Conservation (phyloP, 2,329 filamentous ascomycete genomes). For the Cordyceps pruinosa region DNA sequence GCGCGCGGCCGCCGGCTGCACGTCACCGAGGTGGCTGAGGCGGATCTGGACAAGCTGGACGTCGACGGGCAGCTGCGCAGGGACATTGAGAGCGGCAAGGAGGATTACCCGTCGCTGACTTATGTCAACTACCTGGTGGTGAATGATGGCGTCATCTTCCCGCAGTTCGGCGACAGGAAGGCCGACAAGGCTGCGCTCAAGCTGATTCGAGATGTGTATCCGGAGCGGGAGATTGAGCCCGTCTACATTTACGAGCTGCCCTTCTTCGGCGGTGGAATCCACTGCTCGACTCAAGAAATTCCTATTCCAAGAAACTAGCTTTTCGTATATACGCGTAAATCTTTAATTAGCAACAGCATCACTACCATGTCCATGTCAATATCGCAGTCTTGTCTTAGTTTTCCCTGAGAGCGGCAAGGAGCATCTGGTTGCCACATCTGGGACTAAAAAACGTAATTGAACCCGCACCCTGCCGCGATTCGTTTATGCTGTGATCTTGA, state of each 20-base stretch:
- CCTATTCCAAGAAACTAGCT: slow-evolving; percentile 12
- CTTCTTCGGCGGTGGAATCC: slow-evolving; percentile 21
- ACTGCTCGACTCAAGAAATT: slow-evolving; percentile 24
- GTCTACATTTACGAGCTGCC: slow-evolving; percentile 18
- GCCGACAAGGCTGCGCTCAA: slow-evolving; percentile 19
- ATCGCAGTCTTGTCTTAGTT: no score
- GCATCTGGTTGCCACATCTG: no score
- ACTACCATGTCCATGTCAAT: no score
- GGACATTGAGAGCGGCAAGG: background rate
- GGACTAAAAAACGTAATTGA: no score
- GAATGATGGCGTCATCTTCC: slow-evolving; percentile 24
- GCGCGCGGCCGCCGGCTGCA: slow-evolving; percentile 17
- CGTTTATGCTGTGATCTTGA: no score
- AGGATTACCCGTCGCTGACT: slow-evolving; percentile 14
- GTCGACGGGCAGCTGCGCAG: slow-evolving; percentile 10
- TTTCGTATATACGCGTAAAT: no score
- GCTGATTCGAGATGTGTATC: slow-evolving; percentile 12
- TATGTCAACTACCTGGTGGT: slow-evolving; percentile 24
- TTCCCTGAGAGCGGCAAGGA: no score
- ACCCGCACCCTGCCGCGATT: no score
- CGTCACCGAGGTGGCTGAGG: slow-evolving; percentile 21
- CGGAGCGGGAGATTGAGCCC: slow-evolving; percentile 15
- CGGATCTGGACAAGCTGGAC: slow-evolving; percentile 14
- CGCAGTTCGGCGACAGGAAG: slow-evolving; percentile 21
- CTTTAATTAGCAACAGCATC: no score